Conservation (phyloP, 108 stramenopile genomes). For the Conticribra guillardii region DNA sequence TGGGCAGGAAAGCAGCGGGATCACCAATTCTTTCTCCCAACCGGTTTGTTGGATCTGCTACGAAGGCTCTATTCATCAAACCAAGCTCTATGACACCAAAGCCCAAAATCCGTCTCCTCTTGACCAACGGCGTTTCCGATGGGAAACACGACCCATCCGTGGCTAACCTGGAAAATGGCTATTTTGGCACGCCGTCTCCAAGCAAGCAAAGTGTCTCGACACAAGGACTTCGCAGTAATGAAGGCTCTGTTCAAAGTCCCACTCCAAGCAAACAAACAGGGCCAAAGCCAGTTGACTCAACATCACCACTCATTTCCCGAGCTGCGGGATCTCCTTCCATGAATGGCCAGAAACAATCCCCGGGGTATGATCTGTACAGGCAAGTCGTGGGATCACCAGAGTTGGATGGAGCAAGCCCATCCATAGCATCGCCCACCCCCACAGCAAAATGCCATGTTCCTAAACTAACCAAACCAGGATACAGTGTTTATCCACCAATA, state of each 20-base stretch:
- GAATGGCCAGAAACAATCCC: slow-evolving; percentile 25
- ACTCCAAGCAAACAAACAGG: slow-evolving; percentile 23
- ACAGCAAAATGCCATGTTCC: slow-evolving; percentile 55
- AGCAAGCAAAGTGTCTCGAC: not conserved
- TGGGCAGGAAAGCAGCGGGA: slow-evolving; percentile 27
- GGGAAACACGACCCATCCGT: slow-evolving; percentile 22
- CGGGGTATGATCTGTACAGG: slow-evolving; percentile 72
- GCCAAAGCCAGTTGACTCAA: slow-evolving; percentile 26
- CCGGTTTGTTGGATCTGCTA: slow-evolving; percentile 57
- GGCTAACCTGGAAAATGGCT: slow-evolving; percentile 38
- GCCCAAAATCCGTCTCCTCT: slow-evolving; percentile 56
- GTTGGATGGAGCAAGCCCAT: slow-evolving; percentile 11
- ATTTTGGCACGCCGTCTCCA: slow-evolving; percentile 35
- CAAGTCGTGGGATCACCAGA: slow-evolving; percentile 56
- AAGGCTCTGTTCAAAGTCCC: slow-evolving; percentile 11
- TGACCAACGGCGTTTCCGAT: slow-evolving; percentile 42
- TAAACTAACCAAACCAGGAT: slow-evolving; percentile 80
- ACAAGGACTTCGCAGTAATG: too few species aligned
- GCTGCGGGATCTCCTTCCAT: not conserved
- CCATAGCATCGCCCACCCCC: slow-evolving; percentile 10
- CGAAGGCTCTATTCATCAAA: slow-evolving; percentile 64
- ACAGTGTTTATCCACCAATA: slow-evolving; percentile 78
- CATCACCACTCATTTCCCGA: slow-evolving; percentile 27
- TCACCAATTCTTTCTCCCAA: slow-evolving; percentile 63
- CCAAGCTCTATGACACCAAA: slow-evolving; percentile 62